Base-by-base conservation (phyloP, 2,329 filamentous ascomycete genomes). In the Aspergillus sp. region DNA sequence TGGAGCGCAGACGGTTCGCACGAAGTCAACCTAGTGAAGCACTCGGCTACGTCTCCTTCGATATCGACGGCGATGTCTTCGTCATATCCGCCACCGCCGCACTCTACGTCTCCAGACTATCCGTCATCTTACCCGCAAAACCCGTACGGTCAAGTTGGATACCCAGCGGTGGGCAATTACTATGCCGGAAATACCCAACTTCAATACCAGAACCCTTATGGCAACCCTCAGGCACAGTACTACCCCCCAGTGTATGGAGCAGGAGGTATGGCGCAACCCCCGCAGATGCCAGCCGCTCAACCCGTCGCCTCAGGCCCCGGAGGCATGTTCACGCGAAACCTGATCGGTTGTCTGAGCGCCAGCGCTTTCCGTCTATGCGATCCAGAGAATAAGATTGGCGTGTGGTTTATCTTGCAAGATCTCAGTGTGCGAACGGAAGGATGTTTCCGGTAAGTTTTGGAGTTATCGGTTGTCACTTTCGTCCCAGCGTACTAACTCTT, bases 381-480 rank as follows among this genome's bases (percentile, higher is more conserved):
- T 64, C 85, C 87, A 0, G 80, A 89, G 15, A 88, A 91, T 63
- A 90, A 91, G 71, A 86, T 90, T 50, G 93, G 93, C 2, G 92
- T 96, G 62, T 99, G 93, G 93, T 99, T 99, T 68, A 90, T 99
- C 45, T 80, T 98, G 53, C 93, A 97, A 73, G 95, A 99, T 76
- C 80, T 99, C 43, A 96, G 92, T 67, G 93, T 99, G 32, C 85
- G 95, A 45, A 96, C 92, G 0, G 95, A 98, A 74, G 95, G 95
- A 11, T 85, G 81, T 58, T 99, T 98, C 74, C 84, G 93, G 91
- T 96, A 82, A 56, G 64, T 34, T 13, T 30, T 30, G 5, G n/a
- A 8, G 7, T 30, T 8, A 9, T n/a, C 32, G 11, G 15, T 20
- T 9, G 13, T n/a, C 34, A 9, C n/a, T 22, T n/a, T 34, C n/a